Evolutionary conservation across 1,284 basidiomycete species (phyloP), one percentile per base, ranked within the genome.

Genomic region (Cronartium ribicola): DNA sequence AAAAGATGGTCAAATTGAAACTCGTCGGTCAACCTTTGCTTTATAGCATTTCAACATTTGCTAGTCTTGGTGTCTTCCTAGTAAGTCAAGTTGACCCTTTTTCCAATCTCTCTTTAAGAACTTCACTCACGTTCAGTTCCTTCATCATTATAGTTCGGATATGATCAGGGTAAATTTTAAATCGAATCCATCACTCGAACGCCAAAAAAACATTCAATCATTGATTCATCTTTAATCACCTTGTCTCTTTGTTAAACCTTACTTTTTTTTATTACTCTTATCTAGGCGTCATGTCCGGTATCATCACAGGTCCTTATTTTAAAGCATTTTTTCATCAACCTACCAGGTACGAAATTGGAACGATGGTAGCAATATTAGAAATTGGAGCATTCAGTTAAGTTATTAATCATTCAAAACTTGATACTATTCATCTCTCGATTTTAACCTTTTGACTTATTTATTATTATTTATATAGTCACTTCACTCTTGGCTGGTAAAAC

Each of bases 291-390:
- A 91, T 91, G 89, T 90, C 88, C 77, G 92, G 92, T 41, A 89
- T 96, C 79, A 95, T 98, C 81, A 98, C 94, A 22, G 91, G 92
- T 0, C 92, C 92, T 37, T 88, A 94, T 81, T 96, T 97, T 71
- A 77, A 78, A 61, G 76, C 77, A 60, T 79, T 76, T 82, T 92
- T 95, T 84, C 84, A 90, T 77, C 86, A 90, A 39, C 94, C 94
- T 5, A 86, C 86, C 7, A 78, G 83, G 0, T 82, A 83, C 69
- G 81, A 85, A 79, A 79, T 86, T 37, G 85, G 90, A 36, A 94
- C 91, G 17, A 94, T 96, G 90, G 94, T 95, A 40, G 78, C 79
- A 8, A 79, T 80, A 43, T 79, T 83, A 20, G 94, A 98, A 83
- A 87, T 98, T 60, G 94, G 94, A 61, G 94, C 94, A 39, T 89